These are phyloP conservation scores for Thelephora terrestris DNA, from an alignment of 1,284 basidiomycete species.

Conservation along the genomic window DNA sequence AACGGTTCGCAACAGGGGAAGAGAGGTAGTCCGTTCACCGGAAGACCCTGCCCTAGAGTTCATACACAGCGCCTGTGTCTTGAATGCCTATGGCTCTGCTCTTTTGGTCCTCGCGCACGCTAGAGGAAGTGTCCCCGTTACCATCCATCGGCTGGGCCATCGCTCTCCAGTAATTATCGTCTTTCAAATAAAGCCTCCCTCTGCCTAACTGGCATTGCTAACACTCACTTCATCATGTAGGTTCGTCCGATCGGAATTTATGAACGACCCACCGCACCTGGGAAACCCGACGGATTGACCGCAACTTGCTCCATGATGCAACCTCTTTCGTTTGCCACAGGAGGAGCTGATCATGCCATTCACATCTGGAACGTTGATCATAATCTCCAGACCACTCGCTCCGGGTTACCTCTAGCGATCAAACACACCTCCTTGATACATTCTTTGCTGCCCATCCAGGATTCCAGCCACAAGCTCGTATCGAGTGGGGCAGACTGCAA, in stretches of 20 bases:
- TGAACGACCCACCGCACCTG: slow-evolving; percentile 20
- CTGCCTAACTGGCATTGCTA: too few relatives aligned
- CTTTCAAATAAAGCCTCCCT: too few relatives aligned
- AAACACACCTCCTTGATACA: slow-evolving; percentile 35
- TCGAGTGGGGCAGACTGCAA: slow-evolving; percentile 38
- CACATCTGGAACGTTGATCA: slow-evolving; percentile 34
- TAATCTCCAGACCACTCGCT: slow-evolving; percentile 11
- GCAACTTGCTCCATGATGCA: slow-evolving; percentile 30
- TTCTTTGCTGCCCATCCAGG: slow-evolving; percentile 30
- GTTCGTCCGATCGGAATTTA: slow-evolving; percentile 12
- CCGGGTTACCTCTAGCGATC: slow-evolving; percentile 22
- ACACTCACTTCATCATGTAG: slow-evolving; percentile 3
- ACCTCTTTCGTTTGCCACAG: slow-evolving; percentile 33
- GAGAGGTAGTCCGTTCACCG: slow-evolving; percentile 2
- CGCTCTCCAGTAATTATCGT: too few relatives aligned
- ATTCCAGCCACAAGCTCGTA: slow-evolving; percentile 36
- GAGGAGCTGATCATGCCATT: slow-evolving; percentile 39
- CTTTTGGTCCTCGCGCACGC: slow-evolving; percentile 29
- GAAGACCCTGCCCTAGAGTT: slow-evolving; percentile 10
- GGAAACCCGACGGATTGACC: slow-evolving; percentile 31
- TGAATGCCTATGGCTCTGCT: slow-evolving; percentile 18
- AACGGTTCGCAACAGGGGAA: slow-evolving; percentile 3
- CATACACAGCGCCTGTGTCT: slow-evolving; percentile 35
- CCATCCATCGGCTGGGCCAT: slow-evolving; percentile 6
- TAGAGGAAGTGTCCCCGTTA: slow-evolving; percentile 27